Evolutionary conservation across 2,329 filamentous ascomycete genomes (phyloP), one percentile per base, ranked within the genome.

Genomic region (Sclerotinia sclerotiorum): DNA sequence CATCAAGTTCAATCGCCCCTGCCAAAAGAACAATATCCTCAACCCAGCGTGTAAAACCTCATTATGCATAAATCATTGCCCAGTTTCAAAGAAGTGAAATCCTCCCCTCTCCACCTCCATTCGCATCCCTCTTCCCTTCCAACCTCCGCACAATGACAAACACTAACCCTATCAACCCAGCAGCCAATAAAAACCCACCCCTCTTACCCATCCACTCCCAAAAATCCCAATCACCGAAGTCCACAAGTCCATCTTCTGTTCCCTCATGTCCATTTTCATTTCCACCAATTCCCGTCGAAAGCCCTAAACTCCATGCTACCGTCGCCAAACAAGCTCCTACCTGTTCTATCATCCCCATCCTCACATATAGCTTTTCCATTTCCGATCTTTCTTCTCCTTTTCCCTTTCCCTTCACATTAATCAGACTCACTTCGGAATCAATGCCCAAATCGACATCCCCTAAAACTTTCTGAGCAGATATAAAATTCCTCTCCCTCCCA

Each of bases 281-380:
- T 13, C 21, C 54, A 56, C 21, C 21, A 32, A 39, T 39, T 6
- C 13, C 54, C 21, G 7, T 57, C 6, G 54, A 21, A 24, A 39
- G 39, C 7, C 54, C 54, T 39, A 49, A 72, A 68, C 27, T 66
- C 54, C 54, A 57, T 15, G 39, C 21, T 7, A 32, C 54, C 5
- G 32, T 56, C 54, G 29, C 54, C 13, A 57, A 39, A 39, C 54
- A 57, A 57, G 55, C 55, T 5, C 55, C 55, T 24, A 24, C 32
- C n/a, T 57, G 55, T 57, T 57, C 55, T 32, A 57, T 24, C 3
- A 42, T 39, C 6, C 55, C 55, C 55, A 57, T 57, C n/a, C 21
- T 57, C 32, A 57, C 32, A 42, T 42, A 57, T 3, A 24, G 35
- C n/a, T 39, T 57, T 24, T 57, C 55, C 2, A 57, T 57, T 13